phyloP scores from a whole-genome alignment of 148 eudicot genomes.

The Polygonum aviculare region DNA sequence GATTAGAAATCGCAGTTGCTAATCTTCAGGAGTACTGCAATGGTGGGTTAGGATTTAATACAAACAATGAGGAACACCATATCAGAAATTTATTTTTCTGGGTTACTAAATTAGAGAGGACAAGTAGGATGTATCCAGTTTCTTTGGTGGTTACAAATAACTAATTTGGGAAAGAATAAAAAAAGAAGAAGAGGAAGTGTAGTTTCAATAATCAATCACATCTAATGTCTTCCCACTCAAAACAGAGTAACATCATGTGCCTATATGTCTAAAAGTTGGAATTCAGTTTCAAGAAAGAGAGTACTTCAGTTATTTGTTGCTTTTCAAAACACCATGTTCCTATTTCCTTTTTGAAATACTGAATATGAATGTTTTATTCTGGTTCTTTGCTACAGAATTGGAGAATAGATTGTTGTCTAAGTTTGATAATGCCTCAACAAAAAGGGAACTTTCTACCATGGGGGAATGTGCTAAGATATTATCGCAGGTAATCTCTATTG shows the following conservation, averaged over 20 bases:
- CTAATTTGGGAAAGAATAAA: background rate
- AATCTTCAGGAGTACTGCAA: conserved; percentile 99
- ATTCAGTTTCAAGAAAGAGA: background rate
- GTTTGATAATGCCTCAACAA: conserved; percentile 93
- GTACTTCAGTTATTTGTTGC: background rate
- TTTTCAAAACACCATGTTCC: background rate
- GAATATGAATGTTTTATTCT: background rate
- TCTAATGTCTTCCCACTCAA: background rate
- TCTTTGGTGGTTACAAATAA: background rate
- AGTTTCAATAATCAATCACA: background rate
- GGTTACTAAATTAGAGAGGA: background rate
- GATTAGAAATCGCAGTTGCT: conserved; percentile 98
- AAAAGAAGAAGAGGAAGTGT: background rate
- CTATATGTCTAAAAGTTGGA: background rate
- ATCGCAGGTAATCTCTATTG: conserved; percentile 57
- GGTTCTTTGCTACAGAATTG: conserved; percentile 42
- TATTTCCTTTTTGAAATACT: background rate
- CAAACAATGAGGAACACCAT: background rate
- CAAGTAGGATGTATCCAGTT: background rate
- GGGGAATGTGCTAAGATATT: conserved; percentile 92
- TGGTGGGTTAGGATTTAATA: conserved; percentile 35
- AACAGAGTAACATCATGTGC: background rate
- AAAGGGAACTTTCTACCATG: conserved; percentile 89
- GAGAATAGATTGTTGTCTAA: conserved; percentile 85
- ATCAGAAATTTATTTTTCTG: background rate